These are phyloP conservation scores for Ceratocystis colombiana DNA, from an alignment of 2,329 filamentous ascomycete genomes.

Conservation along the genomic window DNA sequence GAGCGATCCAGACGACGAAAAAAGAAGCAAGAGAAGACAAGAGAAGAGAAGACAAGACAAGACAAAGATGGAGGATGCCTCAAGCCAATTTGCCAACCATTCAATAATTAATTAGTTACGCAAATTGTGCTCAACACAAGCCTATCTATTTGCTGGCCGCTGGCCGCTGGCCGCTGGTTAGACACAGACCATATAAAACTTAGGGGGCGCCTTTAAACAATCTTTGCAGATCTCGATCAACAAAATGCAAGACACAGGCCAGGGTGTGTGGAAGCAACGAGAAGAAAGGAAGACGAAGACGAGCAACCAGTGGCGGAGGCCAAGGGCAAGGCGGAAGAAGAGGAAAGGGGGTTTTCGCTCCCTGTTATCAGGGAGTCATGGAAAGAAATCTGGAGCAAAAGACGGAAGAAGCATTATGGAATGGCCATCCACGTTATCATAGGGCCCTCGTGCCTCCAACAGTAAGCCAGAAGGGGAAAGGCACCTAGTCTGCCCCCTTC, in stretches of 20 bases:
- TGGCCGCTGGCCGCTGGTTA: background rate
- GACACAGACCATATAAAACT: conserved; percentile 11
- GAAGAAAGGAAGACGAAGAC: background rate
- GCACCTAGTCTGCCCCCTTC: background rate
- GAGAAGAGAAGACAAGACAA: background rate
- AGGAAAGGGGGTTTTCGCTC: background rate
- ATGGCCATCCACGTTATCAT: background rate
- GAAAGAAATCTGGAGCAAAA: background rate
- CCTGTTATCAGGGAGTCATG: too few relatives aligned
- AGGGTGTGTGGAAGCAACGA: background rate
- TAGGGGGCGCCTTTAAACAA: background rate
- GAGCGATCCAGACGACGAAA: background rate
- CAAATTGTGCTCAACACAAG: background rate
- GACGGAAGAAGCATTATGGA: background rate
- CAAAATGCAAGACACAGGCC: conserved; percentile 6
- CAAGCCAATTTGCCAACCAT: background rate
- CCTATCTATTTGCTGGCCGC: background rate
- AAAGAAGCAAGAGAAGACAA: background rate
- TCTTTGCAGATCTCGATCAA: conserved; percentile 13
- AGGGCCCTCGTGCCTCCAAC: background rate
- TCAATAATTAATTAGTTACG: too few relatives aligned
- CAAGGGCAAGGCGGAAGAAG: background rate
- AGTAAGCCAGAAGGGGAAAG: background rate
- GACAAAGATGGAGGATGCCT: background rate
- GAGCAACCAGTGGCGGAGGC: background rate